Percentiles rank a stretch among this genome's conserved stretches.
Evolutionary conservation across 192 early-diverging fungal species (phyloP).

Genomic region (Endogone sp.): DNA sequence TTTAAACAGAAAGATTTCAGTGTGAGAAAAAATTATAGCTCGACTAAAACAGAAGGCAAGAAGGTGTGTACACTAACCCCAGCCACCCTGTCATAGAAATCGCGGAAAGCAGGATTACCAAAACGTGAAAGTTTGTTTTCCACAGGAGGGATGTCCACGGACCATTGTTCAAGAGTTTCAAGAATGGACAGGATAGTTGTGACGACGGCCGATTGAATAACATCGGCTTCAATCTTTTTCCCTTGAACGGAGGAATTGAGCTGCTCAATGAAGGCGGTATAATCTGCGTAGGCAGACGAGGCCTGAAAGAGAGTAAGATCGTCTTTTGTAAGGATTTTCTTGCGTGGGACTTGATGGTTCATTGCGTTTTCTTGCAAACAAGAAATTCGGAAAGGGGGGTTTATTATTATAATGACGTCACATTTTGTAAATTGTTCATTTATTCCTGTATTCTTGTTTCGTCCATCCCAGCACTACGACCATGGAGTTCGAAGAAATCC

Average conservation of each 20-base stretch:
- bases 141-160: conserved; percentile 66
- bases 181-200: conserved; percentile 58
- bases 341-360: conserved; percentile 30
- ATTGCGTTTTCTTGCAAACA: too few species aligned
- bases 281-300: conserved; percentile 57
- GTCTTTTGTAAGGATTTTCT: conserved; percentile 77
- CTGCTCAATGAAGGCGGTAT: conserved; percentile 63
- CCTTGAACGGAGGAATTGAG: conserved; percentile 78
- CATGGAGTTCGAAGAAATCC: background rate
- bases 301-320: conserved; percentile 76
- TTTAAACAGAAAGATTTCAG: background rate
- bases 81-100: conserved; percentile 76
- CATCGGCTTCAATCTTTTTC: conserved; percentile 47
- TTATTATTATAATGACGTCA: too few species aligned
- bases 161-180: conserved; percentile 56
- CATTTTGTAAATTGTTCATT: too few species aligned
- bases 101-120: conserved; percentile 92
- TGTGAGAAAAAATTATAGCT: too few species aligned
- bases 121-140: conserved; percentile 79
- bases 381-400: too few species aligned
- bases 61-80: conserved; percentile 40
- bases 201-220: conserved; percentile 55
- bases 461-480: too few species aligned
- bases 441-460: too few species aligned
- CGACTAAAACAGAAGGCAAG: background rate